Conservation (phyloP, 2,329 filamentous ascomycete species). For the Calonectria hongkongensis region DNA sequence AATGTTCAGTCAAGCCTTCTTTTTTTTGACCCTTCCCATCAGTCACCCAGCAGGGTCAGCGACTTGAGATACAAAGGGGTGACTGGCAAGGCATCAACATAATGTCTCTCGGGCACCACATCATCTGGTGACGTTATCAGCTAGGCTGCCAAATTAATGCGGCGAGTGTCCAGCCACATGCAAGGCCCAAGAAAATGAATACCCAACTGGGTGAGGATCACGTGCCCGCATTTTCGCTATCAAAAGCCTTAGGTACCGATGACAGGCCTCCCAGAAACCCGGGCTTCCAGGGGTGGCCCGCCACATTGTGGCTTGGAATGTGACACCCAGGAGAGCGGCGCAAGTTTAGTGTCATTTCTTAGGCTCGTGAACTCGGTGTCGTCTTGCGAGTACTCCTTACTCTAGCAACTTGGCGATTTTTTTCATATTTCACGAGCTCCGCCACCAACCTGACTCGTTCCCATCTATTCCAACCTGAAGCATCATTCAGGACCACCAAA, state of each 20-base stretch:
- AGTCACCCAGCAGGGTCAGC: not conserved
- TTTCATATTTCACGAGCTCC: conserved; percentile 48
- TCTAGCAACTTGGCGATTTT: conserved; percentile 53
- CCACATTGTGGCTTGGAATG: conserved; percentile 55
- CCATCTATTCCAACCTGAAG: conserved; percentile 30
- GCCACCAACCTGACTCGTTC: conserved; percentile 40
- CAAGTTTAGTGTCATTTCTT: conserved; percentile 55
- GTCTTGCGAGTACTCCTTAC: conserved; percentile 58
- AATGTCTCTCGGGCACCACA: conserved; percentile 37
- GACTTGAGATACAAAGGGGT: not conserved
- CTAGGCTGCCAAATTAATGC: conserved; percentile 51
- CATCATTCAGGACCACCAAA: conserved; percentile 11
- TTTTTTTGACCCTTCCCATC: not conserved
- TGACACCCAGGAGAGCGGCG: conserved; percentile 48
- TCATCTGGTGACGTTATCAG: conserved; percentile 50
- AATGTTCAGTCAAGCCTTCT: not conserved
- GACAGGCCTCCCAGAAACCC: conserved; percentile 20
- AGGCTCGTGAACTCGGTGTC: conserved; percentile 59
- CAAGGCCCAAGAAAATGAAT: conserved; percentile 22
- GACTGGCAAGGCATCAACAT: conserved; percentile 43
- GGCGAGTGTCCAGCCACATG: conserved; percentile 44
- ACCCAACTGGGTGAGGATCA: not conserved
- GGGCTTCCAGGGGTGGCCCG: conserved; percentile 39
- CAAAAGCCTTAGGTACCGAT: conserved; percentile 15
- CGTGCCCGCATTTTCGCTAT: not conserved